Evolutionary conservation across 2,329 filamentous ascomycete species (phyloP).

Genomic region (Thyridium curvatum): DNA sequence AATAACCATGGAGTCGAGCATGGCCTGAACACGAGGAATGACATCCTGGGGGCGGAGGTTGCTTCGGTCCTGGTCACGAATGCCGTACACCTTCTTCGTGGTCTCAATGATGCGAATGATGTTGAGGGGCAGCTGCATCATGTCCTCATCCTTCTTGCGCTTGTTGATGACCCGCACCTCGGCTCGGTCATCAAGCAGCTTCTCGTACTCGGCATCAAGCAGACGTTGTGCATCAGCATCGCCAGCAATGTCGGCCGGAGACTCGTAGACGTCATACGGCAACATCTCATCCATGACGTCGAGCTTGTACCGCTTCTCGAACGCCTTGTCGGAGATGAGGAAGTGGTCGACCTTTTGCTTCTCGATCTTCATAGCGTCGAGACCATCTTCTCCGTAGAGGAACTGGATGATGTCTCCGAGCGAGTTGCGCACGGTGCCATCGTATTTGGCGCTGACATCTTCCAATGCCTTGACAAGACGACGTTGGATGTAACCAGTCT

Average conservation of each 20-base stretch:
- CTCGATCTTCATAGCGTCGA: constrained; percentile 91
- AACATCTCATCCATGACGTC: constrained; percentile 69
- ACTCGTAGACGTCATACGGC: constrained; percentile 71
- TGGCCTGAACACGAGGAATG: constrained; percentile 67
- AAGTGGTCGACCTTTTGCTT: constrained; percentile 86
- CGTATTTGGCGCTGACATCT: constrained; percentile 96
- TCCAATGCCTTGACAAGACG: constrained; percentile 97
- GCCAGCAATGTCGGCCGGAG: constrained; percentile 78
- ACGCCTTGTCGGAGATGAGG: constrained; percentile 68
- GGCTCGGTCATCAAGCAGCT: constrained; percentile 66
- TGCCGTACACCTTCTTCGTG: constrained; percentile 83
- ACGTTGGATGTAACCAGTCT: constrained; percentile 98
- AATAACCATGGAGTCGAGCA: constrained; percentile 73
- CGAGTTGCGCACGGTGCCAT: constrained; percentile 95
- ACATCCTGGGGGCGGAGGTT: constrained; percentile 86
- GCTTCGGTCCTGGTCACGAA: constrained; percentile 78
- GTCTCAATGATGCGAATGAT: constrained; percentile 85
- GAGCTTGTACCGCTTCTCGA: constrained; percentile 75
- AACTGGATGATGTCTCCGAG: constrained; percentile 96
- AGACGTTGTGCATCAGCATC: constrained; percentile 82
- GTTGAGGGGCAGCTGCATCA: constrained; percentile 89
- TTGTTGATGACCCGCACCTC: constrained; percentile 65
- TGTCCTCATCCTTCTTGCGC: constrained; percentile 69
- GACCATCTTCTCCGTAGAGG: constrained; percentile 93
- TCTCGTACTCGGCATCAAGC: constrained; percentile 83